Evolutionary conservation across 345 rosid species (phyloP), one percentile per base, ranked within the genome.

Genomic region (Arabidopsis arenosa): DNA sequence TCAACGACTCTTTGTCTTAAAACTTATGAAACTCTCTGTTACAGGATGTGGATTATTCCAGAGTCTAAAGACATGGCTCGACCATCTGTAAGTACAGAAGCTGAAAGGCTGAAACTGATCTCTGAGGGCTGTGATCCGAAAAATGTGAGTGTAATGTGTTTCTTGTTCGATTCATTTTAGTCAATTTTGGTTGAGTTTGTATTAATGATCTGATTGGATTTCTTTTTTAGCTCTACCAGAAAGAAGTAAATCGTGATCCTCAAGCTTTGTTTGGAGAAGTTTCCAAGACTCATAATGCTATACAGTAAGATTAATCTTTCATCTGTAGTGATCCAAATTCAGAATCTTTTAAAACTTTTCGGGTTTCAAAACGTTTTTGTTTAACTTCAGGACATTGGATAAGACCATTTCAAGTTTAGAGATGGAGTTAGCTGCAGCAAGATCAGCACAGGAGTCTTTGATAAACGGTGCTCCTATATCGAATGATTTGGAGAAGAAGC

Each of bases 401-500:
- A 94, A 94, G 83, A 90, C 98, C 32, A 89, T 94, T 77, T 94
- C 98, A 26, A 94, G 77, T 80, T 83, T 94, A 67, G 98, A 94
- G 86, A 90, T 89, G 98, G 98, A 92, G 86, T 79, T 92, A 75
- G 98, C 96, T 4, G 98, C 96, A 48, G 96, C 98, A 69, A 89
- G 87, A 80, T 88, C 95, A 52, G 86, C 87, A 5, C 98, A 94
- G 11, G 98, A 87, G 64, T 86, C 97, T 58, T 71, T 91, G 66
- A 68, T 84, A 26, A 82, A 80, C 15, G 93, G 92, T 56, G 85
- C 97, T 79, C 95, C 98, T 36, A 40, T 79, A 66, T 80, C 97
- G 0, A 86, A 85, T 66, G 89, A 90, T 80, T 35, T 79, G 14
- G 86, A 78, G 79, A 79, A 44, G 69, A 78, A 74, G 21, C 82